A percentile compares a stretch with the other conserved stretches of the same genome.
phyloP scores from a whole-genome alignment of 2,329 filamentous ascomycete species.

The Aureobasidium melanogenum region DNA sequence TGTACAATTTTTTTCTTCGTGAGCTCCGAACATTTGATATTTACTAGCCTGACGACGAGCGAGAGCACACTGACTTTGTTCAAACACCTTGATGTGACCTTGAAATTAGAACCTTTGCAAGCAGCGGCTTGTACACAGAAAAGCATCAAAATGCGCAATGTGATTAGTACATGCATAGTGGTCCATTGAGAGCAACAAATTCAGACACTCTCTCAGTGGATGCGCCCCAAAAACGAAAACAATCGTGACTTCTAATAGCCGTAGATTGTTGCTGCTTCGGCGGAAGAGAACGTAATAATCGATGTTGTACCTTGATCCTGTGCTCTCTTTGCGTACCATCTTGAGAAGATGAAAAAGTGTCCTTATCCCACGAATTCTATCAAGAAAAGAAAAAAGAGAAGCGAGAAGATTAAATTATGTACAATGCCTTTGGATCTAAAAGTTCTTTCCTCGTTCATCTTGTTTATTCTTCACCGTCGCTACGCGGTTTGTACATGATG shows the following conservation, averaged over 20 bases:
- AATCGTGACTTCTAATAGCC: not conserved
- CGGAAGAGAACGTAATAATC: not conserved
- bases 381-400: slow-evolving; percentile 3
- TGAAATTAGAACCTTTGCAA: too few relatives aligned
- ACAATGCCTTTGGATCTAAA: not conserved
- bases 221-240: not conserved
- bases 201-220: not conserved
- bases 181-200: not conserved
- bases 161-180: not conserved
- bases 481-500: slow-evolving; percentile 91
- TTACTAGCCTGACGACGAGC: too few relatives aligned
- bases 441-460: not conserved
- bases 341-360: not conserved
- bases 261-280: not conserved
- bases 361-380: not conserved
- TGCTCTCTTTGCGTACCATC: not conserved
- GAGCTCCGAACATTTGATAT: not conserved
- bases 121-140: too few relatives aligned
- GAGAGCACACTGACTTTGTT: not conserved
- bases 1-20: not conserved
- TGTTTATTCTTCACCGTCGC: slow-evolving; percentile 25
- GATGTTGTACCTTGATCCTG: not conserved
- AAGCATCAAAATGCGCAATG: too few relatives aligned
- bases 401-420: slow-evolving; percentile 5
- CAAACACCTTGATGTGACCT: too few relatives aligned